A percentile compares a stretch with the other conserved stretches of the same genome.
Evolutionary conservation across 768 basidiomycete genomes (phyloP).

Genomic region (Leccinellum albellum): DNA sequence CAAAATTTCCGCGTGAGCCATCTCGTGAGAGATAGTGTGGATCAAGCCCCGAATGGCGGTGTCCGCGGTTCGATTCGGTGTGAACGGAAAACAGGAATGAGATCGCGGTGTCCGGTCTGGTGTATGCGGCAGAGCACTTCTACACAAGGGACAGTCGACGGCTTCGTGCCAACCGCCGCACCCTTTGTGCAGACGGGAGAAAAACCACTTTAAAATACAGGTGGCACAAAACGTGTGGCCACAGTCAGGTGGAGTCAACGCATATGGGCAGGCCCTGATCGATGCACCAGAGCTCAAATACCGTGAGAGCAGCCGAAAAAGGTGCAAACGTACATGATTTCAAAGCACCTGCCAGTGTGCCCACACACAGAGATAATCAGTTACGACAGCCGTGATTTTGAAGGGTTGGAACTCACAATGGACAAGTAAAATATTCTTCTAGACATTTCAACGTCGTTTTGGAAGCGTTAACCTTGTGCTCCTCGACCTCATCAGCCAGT

Average conservation of each 20-base stretch:
- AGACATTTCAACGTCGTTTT: conserved; percentile 46
- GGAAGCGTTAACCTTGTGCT: conserved; percentile 32
- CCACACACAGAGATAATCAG: conserved; percentile 8
- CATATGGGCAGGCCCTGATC: conserved; percentile 51
- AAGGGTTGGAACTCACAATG: conserved; percentile 43
- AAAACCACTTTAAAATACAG: conserved; percentile 67
- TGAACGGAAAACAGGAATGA: conserved; percentile 55
- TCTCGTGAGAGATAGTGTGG: conserved; percentile 44
- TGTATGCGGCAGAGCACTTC: conserved; percentile 47
- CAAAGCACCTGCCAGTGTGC: conserved; percentile 60
- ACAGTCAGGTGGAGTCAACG: conserved; percentile 50
- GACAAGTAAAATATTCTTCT: conserved; percentile 63
- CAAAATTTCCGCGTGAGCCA: conserved; percentile 29
- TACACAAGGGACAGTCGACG: conserved; percentile 67
- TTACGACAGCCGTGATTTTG: conserved; percentile 2
- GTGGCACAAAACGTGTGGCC: conserved; percentile 68
- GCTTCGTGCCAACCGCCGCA: conserved; percentile 68
- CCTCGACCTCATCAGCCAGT: conserved; percentile 37
- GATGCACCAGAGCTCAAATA: background rate
- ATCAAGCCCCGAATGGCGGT: conserved; percentile 50
- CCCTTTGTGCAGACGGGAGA: conserved; percentile 57
- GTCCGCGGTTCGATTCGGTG: conserved; percentile 57
- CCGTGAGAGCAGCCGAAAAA: conserved; percentile 3
- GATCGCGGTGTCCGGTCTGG: conserved; percentile 50
- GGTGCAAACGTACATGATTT: conserved; percentile 42